Conservation (phyloP, 345 rosid genomes). For the Rhodamnia argentea region DNA sequence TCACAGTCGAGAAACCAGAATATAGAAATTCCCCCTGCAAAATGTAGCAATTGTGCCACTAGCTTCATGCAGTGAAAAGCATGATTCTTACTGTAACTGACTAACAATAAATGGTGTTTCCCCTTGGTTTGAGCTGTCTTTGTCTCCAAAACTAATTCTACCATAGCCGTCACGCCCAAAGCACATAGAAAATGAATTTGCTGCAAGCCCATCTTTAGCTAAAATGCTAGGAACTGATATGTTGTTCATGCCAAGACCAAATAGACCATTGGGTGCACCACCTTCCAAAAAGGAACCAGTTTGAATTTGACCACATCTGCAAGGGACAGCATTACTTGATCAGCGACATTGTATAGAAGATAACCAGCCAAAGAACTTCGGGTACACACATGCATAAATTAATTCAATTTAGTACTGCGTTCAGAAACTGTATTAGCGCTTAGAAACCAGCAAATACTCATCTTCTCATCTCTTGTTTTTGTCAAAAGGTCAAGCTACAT, state of each 20-base stretch:
- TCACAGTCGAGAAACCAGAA: not conserved
- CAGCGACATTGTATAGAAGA: not conserved
- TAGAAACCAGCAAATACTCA: not conserved
- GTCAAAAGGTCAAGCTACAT: not conserved
- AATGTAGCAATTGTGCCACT: not conserved
- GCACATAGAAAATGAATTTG: conserved; percentile 96
- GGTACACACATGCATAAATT: not conserved
- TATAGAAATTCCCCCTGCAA: not conserved
- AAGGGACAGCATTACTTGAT: conserved; percentile 1
- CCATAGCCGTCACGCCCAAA: conserved; percentile 61
- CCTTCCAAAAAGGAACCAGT: conserved; percentile 79
- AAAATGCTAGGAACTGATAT: conserved; percentile 82
- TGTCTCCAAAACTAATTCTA: conserved; percentile 89
- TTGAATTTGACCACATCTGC: conserved; percentile 81
- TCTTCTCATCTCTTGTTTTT: not conserved
- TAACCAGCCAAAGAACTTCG: not conserved
- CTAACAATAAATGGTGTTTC: conserved; percentile 66
- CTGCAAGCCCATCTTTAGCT: conserved; percentile 46
- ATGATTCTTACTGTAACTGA: conserved; percentile 45
- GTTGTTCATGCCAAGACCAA: conserved; percentile 80
- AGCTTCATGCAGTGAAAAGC: not conserved
- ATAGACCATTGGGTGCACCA: conserved; percentile 95
- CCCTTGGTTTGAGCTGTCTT: conserved; percentile 63
- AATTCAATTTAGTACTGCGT: not conserved
- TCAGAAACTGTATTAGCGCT: not conserved